Base-by-base conservation (phyloP, 345 rosid genomes). In the Eucalyptus curtisii region DNA sequence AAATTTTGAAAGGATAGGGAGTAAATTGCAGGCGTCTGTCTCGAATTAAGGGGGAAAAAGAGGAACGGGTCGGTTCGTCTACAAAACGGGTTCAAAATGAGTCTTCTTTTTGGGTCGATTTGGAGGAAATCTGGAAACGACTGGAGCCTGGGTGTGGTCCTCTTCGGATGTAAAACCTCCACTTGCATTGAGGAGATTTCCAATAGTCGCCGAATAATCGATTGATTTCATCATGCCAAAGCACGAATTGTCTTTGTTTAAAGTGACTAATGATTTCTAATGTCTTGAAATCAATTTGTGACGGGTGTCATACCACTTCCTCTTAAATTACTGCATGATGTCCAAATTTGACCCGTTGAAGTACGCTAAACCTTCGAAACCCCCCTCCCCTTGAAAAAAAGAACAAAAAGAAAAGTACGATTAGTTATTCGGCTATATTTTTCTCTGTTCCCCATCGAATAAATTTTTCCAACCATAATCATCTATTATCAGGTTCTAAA, bases 351-450 rank as follows among this genome's bases (percentile, higher is more conserved):
- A 30, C 37, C 33, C 5, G 9, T 30, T 30, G 9, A 64, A 64
- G 19, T 30, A 30, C 4, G 10, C 15, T n/a, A 30, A 64, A 15
- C 33, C 71, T 7, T 3, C 55, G 24, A 3, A 52, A 6, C 53
- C 22, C 4, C 4, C 3, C 53, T 7, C 2, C 20, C 2, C 9
- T 1, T 2, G 9, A 44, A 44, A 44, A 44, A 44, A 2, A 15
- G 16, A 16, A 50, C 6, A 49, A 16, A 0, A 50, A 3, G 53
- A 50, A 50, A 50, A 50, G 0, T 52, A 52, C 10, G 24, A 19
- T 52, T 50, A 50, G 55, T 52, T 1, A 64, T 64, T 30, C 9
- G 33, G 37, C 10, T 64, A 64, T 64, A 7, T 30, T 64, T 30
- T 64, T 30, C 68, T 7, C 37, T 0, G 31, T 13, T 9, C 33